phyloP scores from a whole-genome alignment of 331 rosid species.

The Dryas integrifolia region DNA sequence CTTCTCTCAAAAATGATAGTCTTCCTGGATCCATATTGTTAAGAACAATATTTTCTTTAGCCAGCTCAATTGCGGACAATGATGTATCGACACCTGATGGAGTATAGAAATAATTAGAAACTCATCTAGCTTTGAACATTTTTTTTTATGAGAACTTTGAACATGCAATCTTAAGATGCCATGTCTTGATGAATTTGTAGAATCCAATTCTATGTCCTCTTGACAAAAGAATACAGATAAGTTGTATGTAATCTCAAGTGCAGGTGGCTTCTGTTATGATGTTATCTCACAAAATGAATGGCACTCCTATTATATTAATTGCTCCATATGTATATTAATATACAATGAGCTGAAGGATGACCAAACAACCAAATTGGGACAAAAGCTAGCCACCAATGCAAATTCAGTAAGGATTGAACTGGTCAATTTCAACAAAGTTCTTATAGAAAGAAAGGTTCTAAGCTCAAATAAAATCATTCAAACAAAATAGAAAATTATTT shows the following conservation, averaged over 20 bases:
- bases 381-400: not conserved
- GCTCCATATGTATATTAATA: not conserved
- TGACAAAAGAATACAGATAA: not conserved
- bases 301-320: not conserved
- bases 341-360: not conserved
- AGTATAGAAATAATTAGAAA: constrained; percentile 18
- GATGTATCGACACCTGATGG: constrained; percentile 76
- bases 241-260: not conserved
- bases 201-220: not conserved
- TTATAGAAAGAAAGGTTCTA: not conserved
- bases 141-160: too few relatives aligned
- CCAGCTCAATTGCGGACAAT: constrained; percentile 71
- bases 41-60: constrained; percentile 71
- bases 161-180: constrained; percentile 2
- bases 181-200: not conserved
- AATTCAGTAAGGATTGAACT: not conserved
- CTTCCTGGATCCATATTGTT: constrained; percentile 68
- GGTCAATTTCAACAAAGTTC: not conserved
- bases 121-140: constrained; percentile 8
- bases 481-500: not conserved
- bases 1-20: constrained; percentile 71
- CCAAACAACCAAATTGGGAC: constrained; percentile 11
- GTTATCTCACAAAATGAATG: not conserved
- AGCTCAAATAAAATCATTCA: not conserved
- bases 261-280: not conserved